Conservation (phyloP, 1,284 basidiomycete species). For the Ustilago cynodontis region DNA sequence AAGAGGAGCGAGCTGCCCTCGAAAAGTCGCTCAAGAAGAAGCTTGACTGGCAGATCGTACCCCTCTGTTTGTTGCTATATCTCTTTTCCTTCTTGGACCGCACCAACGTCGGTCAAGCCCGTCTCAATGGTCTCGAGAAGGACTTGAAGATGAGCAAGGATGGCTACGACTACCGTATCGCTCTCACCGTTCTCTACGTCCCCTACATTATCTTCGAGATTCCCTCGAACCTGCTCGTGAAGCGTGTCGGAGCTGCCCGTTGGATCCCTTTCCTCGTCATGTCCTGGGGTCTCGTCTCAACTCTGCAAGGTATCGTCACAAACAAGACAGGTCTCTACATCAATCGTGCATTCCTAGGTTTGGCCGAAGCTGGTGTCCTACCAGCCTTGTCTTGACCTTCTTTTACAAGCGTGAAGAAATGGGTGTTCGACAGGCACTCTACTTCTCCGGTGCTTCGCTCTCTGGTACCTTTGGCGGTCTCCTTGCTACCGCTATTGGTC, state of each 20-base stretch:
- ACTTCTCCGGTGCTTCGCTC: constrained; percentile 63
- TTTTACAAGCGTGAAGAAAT: constrained; percentile 65
- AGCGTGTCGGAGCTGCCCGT: constrained; percentile 54
- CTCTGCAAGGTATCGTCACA: constrained; percentile 58
- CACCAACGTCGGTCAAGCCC: constrained; percentile 61
- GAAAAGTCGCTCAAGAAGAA: constrained; percentile 57
- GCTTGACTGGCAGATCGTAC: constrained; percentile 61
- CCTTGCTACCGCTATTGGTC: constrained; percentile 59
- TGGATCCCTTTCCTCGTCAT: constrained; percentile 61
- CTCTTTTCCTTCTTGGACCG: constrained; percentile 40
- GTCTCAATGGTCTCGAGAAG: constrained; percentile 49
- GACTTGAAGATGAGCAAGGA: constrained; percentile 43
- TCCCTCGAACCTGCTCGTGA: constrained; percentile 59
- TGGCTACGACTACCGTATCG: constrained; percentile 52
- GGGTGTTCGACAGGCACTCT: constrained; percentile 62
- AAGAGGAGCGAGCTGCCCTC: constrained; percentile 30
- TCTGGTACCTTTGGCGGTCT: constrained; percentile 63
- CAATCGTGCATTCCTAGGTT: constrained; percentile 62
- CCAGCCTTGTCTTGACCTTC: constrained; percentile 62
- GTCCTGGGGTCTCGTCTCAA: constrained; percentile 59
- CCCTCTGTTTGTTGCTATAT: constrained; percentile 56
- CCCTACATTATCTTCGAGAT: constrained; percentile 68
- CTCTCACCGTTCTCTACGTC: constrained; percentile 61
- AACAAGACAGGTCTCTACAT: constrained; percentile 59
- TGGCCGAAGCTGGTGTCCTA: constrained; percentile 57